Conservation (phyloP, 73 alveolate genomes). For the Tetrahymena malaccensis region DNA sequence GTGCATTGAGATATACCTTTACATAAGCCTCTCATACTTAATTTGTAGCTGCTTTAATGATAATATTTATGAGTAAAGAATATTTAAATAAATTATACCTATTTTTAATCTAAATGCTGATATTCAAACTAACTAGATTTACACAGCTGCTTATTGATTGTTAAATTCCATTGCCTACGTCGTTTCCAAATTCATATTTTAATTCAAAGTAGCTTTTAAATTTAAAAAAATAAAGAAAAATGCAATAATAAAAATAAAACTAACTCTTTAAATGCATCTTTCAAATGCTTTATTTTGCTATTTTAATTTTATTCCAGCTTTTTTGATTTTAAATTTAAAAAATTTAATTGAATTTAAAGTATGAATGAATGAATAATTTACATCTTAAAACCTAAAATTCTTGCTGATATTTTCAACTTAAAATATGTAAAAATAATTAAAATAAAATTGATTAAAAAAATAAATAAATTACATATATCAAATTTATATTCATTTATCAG, state of each 20-base stretch:
- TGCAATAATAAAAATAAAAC: too few relatives aligned
- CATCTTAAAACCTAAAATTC: background rate
- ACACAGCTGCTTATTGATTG: background rate
- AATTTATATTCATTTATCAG: background rate
- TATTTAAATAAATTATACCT: background rate
- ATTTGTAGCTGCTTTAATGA: background rate
- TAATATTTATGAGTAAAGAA: too few relatives aligned
- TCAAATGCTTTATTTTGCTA: background rate
- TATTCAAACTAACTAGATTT: background rate
- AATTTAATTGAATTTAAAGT: too few relatives aligned
- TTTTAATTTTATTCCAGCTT: background rate
- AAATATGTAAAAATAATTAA: too few relatives aligned
- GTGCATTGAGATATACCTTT: background rate
- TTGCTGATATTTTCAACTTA: background rate
- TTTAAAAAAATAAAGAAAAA: too few relatives aligned
- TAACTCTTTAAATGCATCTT: background rate
- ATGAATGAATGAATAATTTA: too few relatives aligned
- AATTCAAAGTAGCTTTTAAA: background rate
- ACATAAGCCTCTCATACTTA: background rate
- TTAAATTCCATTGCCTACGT: background rate
- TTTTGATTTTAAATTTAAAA: too few relatives aligned
- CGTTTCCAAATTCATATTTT: background rate
- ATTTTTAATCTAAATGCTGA: too few relatives aligned
- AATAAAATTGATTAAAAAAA: too few relatives aligned
- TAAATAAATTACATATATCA: background rate